Evolutionary conservation across 1,284 basidiomycete species (phyloP), one percentile per base, ranked within the genome.

Genomic region (Clitocybe nebularis): DNA sequence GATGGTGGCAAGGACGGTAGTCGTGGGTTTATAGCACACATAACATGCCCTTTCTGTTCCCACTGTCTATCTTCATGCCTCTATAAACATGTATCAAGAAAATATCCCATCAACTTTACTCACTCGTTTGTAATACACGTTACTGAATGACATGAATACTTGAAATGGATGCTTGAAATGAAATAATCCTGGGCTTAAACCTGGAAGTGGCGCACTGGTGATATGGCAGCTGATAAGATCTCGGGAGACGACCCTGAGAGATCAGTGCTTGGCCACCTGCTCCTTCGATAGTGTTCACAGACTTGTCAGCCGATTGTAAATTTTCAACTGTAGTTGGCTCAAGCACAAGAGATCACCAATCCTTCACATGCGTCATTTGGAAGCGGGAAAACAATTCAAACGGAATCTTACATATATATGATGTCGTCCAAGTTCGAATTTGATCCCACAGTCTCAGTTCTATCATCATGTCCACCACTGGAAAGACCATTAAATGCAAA

Each of bases 401-500:
- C 35, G 35, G 35, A 36, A 22, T 5, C 20, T 23, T 13, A 36
- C 20, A 36, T 24, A 36, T 36, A 23, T 36, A 24, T 13, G 21
- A 8, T 23, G 20, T 23, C 22, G 8, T 23, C 4, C 21, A 3
- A 36, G 25, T 26, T 3, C 28, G 16, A 11, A n/a, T 14, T 29
- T 29, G 4, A 24, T 23, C 13, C 24, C 35, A 21, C 35, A 36
- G 14, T 36, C 35, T 13, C 35, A 13, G 16, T 14, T 24, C 30
- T 37, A 41, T 19, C 42, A 51, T 36, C 42, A 87, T 88, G 84
- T 77, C 81, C 48, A 88, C 85, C 39, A 66, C 60, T 51, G 87
- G 87, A 55, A 81, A 84, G 68, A 65, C 79, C 44, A 96, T 97
- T 68, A 89, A 75, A 45, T 97, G 93, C 75, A 94, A 93, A 66